phyloP scores from a whole-genome alignment of 176 grass and related monocot species.

The Saccharum officinarum region DNA sequence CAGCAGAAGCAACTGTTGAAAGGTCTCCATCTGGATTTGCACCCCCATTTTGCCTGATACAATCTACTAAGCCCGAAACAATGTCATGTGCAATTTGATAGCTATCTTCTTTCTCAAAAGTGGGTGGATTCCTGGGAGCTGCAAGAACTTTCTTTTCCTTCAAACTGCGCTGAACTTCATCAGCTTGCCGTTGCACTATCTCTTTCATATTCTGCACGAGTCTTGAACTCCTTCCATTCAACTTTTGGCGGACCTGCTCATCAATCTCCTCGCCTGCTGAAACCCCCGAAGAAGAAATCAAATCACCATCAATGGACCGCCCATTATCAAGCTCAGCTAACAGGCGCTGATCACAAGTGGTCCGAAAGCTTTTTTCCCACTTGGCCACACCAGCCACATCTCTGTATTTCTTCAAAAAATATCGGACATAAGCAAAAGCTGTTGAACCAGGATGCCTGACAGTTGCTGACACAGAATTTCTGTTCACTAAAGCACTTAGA shows the following conservation, averaged over 20 bases:
- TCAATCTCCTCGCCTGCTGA: slow-evolving; percentile 74
- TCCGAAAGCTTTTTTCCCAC: slow-evolving; percentile 89
- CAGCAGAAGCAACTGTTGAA: slow-evolving; percentile 73
- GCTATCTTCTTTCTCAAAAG: slow-evolving; percentile 77
- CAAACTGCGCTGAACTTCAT: slow-evolving; percentile 58
- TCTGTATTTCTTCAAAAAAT: slow-evolving; percentile 91
- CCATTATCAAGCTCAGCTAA: slow-evolving; percentile 93
- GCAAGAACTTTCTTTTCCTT: slow-evolving; percentile 81
- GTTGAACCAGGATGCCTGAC: slow-evolving; percentile 57
- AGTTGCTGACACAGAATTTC: slow-evolving; percentile 55
- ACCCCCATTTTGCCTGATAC: slow-evolving; percentile 75
- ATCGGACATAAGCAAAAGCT: slow-evolving; percentile 79
- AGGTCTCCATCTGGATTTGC: slow-evolving; percentile 71
- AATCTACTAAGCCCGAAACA: slow-evolving; percentile 69
- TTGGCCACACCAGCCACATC: slow-evolving; percentile 69
- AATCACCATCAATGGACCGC: slow-evolving; percentile 74
- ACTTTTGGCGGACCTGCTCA: slow-evolving; percentile 79
- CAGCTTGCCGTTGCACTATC: slow-evolving; percentile 79
- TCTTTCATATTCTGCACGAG: slow-evolving; percentile 85
- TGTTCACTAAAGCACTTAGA: slow-evolving; percentile 67
- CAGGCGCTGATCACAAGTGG: slow-evolving; percentile 77
- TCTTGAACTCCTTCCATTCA: slow-evolving; percentile 70
- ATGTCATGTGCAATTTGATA: slow-evolving; percentile 92
- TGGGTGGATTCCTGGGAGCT: slow-evolving; percentile 47
- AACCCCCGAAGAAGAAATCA: slow-evolving; percentile 57